These are phyloP conservation scores for Brassica cretica DNA, from an alignment of 345 rosid species.

Conservation along the genomic window DNA sequence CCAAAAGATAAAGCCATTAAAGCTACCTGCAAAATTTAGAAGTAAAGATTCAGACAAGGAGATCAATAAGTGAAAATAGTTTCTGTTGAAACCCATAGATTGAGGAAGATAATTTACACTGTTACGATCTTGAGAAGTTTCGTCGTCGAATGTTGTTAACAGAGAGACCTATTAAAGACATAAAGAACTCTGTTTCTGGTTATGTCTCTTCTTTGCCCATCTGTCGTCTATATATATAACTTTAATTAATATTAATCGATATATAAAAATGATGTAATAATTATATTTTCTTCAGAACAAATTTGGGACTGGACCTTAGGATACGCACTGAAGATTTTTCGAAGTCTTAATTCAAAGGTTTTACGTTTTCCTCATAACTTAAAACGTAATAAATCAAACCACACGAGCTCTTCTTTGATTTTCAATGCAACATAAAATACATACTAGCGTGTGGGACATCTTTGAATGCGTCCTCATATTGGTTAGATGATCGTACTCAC, in stretches of 20 bases:
- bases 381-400: conserved; percentile 8
- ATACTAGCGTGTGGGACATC: conserved; percentile 35
- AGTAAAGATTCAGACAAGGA: conserved; percentile 1
- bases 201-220: conserved; percentile 32
- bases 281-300: neutral
- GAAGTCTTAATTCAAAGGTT: conserved; percentile 34
- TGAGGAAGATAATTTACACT: conserved; percentile 33
- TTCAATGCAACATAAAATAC: conserved; percentile 1
- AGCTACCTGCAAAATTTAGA: conserved; percentile 2
- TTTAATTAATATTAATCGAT: neutral
- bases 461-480: conserved; percentile 34
- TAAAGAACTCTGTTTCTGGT: conserved; percentile 26
- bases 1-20: conserved; percentile 37
- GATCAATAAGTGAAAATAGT: neutral
- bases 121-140: conserved; percentile 24
- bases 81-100: conserved; percentile 12
- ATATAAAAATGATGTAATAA: conserved; percentile 11
- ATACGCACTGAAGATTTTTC: conserved; percentile 39
- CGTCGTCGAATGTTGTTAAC: conserved; percentile 19
- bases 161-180: conserved; percentile 12
- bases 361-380: conserved; percentile 13
- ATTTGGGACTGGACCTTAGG: conserved; percentile 25
- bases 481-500: neutral
- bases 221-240: conserved; percentile 30
- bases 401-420: conserved; percentile 38